A percentile compares a stretch with the other conserved stretches of the same genome.
These are phyloP conservation scores for Amphibolis antarctica DNA, from an alignment of 106 monocot species.

Conservation along the genomic window DNA sequence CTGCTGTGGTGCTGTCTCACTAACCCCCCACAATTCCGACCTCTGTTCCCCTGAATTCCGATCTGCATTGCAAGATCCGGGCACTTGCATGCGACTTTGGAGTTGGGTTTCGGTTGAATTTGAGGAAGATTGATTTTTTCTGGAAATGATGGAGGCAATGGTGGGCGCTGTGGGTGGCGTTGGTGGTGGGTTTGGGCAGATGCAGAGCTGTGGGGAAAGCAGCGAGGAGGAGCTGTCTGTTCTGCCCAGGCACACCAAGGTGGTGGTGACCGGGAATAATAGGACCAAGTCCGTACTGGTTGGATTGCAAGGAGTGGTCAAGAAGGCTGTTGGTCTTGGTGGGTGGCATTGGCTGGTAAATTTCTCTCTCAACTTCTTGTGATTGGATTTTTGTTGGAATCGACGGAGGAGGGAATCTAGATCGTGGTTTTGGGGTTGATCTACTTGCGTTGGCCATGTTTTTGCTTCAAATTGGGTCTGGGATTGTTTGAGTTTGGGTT, in stretches of 20 bases:
- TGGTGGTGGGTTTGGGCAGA: constrained; percentile 1
- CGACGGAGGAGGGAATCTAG: neutral
- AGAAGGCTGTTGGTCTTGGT: constrained; percentile 23
- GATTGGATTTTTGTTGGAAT: constrained; percentile 3
- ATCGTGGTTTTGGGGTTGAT: no score
- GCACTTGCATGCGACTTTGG: neutral
- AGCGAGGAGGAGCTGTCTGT: constrained; percentile 31
- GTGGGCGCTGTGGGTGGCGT: constrained; percentile 7
- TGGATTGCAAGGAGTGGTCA: constrained; percentile 19
- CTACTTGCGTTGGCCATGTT: no score
- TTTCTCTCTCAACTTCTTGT: neutral
- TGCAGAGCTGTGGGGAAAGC: constrained; percentile 16
- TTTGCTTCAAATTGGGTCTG: neutral
- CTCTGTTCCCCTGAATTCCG: neutral
- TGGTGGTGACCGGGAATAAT: constrained; percentile 28
- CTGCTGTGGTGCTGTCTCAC: neutral
- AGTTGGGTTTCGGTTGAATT: neutral
- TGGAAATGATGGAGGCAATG: constrained; percentile 8
- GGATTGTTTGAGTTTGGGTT: neutral
- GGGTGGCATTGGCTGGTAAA: constrained; percentile 35
- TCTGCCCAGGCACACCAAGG: constrained; percentile 24
- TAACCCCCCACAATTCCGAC: neutral
- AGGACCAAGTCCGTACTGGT: constrained; percentile 28
- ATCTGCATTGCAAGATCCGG: neutral
- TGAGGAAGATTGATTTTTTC: neutral